Conservation (phyloP, 495 filamentous ascomycete genomes). For the Bacidia gigantensis region DNA sequence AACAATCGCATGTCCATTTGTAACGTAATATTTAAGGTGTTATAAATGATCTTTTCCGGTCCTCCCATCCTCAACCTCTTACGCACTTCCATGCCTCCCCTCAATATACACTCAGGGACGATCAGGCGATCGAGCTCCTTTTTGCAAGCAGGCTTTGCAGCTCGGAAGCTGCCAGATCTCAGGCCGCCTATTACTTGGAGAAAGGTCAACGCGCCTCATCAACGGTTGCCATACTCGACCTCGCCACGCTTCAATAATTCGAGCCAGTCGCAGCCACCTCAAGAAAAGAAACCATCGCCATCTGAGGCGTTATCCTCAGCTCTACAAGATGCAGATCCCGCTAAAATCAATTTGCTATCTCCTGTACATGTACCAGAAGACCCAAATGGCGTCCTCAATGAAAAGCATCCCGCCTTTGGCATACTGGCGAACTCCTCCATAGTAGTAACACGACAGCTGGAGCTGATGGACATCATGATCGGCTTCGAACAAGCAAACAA, state of each 20-base stretch:
- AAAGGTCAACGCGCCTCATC: background rate
- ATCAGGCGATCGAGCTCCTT: too few species aligned
- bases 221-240: background rate
- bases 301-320: constrained; percentile 14
- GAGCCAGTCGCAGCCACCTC: background rate
- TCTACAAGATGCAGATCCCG: constrained; percentile 21
- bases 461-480: constrained; percentile 57
- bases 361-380: constrained; percentile 50
- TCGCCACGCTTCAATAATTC: background rate
- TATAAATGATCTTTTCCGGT: too few species aligned
- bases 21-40: too few species aligned
- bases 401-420: constrained; percentile 43
- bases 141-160: too few species aligned
- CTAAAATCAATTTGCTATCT: constrained; percentile 35
- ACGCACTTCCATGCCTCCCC: too few species aligned
- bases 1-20: too few species aligned
- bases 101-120: too few species aligned
- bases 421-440: constrained; percentile 49
- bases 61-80: too few species aligned
- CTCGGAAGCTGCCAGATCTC: too few species aligned
- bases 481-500: constrained; percentile 63
- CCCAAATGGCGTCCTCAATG: constrained; percentile 45
- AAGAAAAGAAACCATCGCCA: background rate
- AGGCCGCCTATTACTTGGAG: too few species aligned
- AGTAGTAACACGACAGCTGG: constrained; percentile 51